Conservation (phyloP, 495 filamentous ascomycete species). For the Antarctomyces pellizariae region DNA sequence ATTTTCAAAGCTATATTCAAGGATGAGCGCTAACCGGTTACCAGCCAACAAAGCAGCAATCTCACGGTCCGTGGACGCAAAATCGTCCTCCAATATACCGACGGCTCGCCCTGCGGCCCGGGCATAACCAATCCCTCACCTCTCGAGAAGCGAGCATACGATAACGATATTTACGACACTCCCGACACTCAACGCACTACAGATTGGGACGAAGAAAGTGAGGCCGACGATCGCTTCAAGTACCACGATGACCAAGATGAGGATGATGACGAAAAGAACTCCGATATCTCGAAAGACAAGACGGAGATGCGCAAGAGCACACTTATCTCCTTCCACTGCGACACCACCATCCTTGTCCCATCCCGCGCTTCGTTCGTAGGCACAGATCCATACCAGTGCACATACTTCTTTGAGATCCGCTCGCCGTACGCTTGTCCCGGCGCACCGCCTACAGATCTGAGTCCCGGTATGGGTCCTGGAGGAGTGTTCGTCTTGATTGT, state of each 20-base stretch:
- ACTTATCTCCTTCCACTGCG: constrained; percentile 83
- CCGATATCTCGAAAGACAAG: constrained; percentile 12
- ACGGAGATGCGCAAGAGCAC: constrained; percentile 47
- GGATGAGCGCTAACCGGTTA: constrained; percentile 4
- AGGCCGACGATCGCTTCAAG: constrained; percentile 2
- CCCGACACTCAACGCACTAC: background rate
- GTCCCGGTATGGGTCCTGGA: constrained; percentile 54
- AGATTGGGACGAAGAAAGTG: background rate
- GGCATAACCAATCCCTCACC: constrained; percentile 14
- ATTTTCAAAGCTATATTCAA: background rate
- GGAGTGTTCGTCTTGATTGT: constrained; percentile 87
- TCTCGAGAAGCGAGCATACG: constrained; percentile 16
- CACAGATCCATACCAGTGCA: constrained; percentile 61
- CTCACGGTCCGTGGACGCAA: constrained; percentile 70
- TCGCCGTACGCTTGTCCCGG: constrained; percentile 60
- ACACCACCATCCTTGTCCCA: constrained; percentile 38
- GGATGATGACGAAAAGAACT: constrained; percentile 15
- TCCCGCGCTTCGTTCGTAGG: constrained; percentile 54
- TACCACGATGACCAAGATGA: constrained; percentile 15
- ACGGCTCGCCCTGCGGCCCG: constrained; percentile 58
- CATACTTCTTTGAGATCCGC: constrained; percentile 95
- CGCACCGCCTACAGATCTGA: constrained; percentile 31
- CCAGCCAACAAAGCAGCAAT: constrained; percentile 34
- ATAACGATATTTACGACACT: constrained; percentile 17
- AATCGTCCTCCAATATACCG: constrained; percentile 74